Evolutionary conservation across 129 eudicot species (phyloP).

Genomic region (Saussurea involucrata): DNA sequence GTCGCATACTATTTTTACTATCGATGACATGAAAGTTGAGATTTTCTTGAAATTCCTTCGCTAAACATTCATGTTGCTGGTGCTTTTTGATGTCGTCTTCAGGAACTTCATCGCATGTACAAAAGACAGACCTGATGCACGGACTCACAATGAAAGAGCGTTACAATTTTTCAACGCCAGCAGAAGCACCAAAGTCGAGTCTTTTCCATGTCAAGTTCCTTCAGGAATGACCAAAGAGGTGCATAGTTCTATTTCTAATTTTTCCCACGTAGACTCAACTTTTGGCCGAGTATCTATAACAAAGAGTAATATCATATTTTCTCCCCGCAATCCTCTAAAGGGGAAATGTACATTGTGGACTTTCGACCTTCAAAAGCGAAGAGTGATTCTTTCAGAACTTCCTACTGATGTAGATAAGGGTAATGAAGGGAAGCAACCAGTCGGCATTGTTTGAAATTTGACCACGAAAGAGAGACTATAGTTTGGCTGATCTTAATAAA

Average conservation of each 20-base stretch:
- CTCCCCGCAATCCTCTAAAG: constrained; percentile 10
- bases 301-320: background rate
- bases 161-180: background rate
- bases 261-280: constrained; percentile 4
- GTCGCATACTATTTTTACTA: too few relatives aligned
- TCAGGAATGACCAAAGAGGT: constrained; percentile 19
- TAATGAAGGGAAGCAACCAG: too few relatives aligned
- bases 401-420: too few relatives aligned
- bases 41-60: background rate
- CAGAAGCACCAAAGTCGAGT: constrained; percentile 24
- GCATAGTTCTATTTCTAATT: constrained; percentile 5
- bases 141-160: constrained; percentile 32
- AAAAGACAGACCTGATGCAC: constrained; percentile 64
- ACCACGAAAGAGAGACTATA: background rate
- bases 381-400: too few relatives aligned
- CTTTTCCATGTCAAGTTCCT: constrained; percentile 6
- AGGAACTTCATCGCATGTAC: constrained; percentile 79
- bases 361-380: too few relatives aligned
- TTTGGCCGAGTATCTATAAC: constrained; percentile 7
- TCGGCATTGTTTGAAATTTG: constrained; percentile 1
- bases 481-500: constrained; percentile 45
- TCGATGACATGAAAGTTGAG: background rate
- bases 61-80: background rate
- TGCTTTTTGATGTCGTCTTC: constrained; percentile 36
- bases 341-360: background rate